Base-by-base conservation (phyloP, 768 basidiomycete species). In the Russula virescens region DNA sequence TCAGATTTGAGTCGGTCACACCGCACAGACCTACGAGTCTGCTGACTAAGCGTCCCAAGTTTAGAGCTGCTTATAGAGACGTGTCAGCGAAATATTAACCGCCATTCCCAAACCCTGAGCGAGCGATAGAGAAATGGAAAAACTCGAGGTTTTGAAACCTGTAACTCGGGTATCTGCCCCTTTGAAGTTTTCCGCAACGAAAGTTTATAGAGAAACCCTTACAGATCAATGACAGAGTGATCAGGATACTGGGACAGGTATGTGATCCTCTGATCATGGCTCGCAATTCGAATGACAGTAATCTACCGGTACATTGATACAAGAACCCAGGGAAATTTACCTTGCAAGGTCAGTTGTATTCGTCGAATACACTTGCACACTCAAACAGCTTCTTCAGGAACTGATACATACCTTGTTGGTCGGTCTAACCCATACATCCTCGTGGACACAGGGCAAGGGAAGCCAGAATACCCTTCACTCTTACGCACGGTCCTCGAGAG, bases 311-410 rank as follows among this genome's bases (percentile, higher is more conserved):
- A 10, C 50, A 25, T 43, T 50, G 54, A 50, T 25, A 10, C 50
- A 25, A 94, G 89, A 95, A 96, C 69, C 91, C 93, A 9, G 88
- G 92, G 3, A 86, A 89, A 68, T 94, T 91, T 71, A 94, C 92
- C 0, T 77, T 96, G 0, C 91, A 94, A 78, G 93, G 91, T 87
- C 45, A 57, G 58, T 21, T 47, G n/a, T 28, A 31, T 13, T 4
- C 8, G 6, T 49, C 50, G 26, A 5, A 26, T 13, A 14, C 19
- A 43, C 16, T 23, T 3, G 40, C 21, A 3, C 50, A 46, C 35
- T 52, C 19, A n/a, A 45, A 31, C 23, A 58, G 21, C 4, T 6
- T 7, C 18, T 8, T 25, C 58, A 91, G 91, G 93, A 21, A 96
- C 94, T 3, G 94, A 96, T 70, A 94, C 93, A 2, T 97, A 96